A percentile compares a stretch with the other conserved stretches of the same genome.
Evolutionary conservation across 2,329 filamentous ascomycete genomes (phyloP).

Genomic region (Ceratocystis alfenasii): DNA sequence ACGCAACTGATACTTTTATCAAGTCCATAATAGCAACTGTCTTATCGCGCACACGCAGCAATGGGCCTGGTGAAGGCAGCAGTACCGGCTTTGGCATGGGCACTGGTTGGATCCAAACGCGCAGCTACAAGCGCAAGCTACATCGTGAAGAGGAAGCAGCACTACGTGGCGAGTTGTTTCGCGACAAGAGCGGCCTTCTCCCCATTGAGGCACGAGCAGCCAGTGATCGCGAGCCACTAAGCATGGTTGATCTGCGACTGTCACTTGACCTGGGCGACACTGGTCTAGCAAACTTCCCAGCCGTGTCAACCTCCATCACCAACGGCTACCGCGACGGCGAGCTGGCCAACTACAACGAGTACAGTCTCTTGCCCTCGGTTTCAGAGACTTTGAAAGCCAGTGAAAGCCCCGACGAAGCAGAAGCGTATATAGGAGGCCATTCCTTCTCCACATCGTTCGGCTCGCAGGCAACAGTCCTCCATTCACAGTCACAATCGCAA

Average conservation of each 20-base stretch:
- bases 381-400: constrained; percentile 22
- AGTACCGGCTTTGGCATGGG: constrained; percentile 53
- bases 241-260: constrained; percentile 66
- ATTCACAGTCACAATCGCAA: constrained; percentile 3
- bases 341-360: constrained; percentile 53
- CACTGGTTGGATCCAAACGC: constrained; percentile 63
- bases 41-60: constrained; percentile 52
- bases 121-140: constrained; percentile 63
- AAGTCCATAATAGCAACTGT: constrained; percentile 53
- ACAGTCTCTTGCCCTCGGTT: constrained; percentile 40
- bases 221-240: constrained; percentile 57
- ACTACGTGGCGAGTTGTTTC: constrained; percentile 58
- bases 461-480: constrained; percentile 6
- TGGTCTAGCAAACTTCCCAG: constrained; percentile 64
- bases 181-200: constrained; percentile 65
- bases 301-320: constrained; percentile 58
- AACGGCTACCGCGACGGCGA: constrained; percentile 65
- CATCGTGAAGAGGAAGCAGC: constrained; percentile 62
- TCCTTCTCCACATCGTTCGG: constrained; percentile 15
- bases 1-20: constrained; percentile 55
- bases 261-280: constrained; percentile 64
- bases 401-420: constrained; percentile 26
- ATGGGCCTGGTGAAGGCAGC: constrained; percentile 50
- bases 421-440: constrained; percentile 37
- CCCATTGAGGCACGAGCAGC: constrained; percentile 71